Evolutionary conservation across 2,329 filamentous ascomycete genomes (phyloP), one percentile per base, ranked within the genome.

Genomic region (Venturiaceae sp.): DNA sequence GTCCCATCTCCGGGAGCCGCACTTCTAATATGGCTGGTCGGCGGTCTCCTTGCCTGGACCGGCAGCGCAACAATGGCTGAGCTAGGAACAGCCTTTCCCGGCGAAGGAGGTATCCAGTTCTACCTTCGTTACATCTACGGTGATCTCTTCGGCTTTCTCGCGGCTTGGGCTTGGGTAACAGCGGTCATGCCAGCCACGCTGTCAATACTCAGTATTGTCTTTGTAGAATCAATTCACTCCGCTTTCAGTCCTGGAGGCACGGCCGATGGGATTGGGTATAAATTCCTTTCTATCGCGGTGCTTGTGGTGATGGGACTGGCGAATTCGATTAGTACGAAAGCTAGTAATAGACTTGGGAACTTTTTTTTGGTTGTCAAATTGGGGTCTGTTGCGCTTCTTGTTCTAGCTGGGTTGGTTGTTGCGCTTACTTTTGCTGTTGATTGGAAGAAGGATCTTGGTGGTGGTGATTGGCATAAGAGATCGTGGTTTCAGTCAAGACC

Each of bases 121-220:
- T 86, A 83, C 63, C 74, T 86, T 6, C 75, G 78, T 63, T 78
- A 83, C 66, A 79, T 85, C 34, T 86, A 78, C 61, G 83, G 83
- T 32, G 81, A 85, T 54, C 70, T 81, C 2, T 77, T 79, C 53
- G 83, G 82, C n/a, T 86, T 85, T 63, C 67, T 85, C 5, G 81
- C 82, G 5, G 82, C 82, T 0, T 86, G 83, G 83, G 82, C 83
- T 0, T 86, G 83, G 80, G 79, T 86, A 57, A 76, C 85, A 5
- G 81, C 80, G 21, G 79, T 85, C 26, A 86, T 85, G 77, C 83
- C 83, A 0, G 82, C 82, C 0, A 84, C 83, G 0, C 75, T 85
- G 60, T 83, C 83, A 9, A 86, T 86, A 52, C 75, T 85, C 30
- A 80, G 79, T 64, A 84, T 86, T 61, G 82, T 85, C 26, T 85